Evolutionary conservation across 306 rosid species (phyloP).

Genomic region (Betula pendula): DNA sequence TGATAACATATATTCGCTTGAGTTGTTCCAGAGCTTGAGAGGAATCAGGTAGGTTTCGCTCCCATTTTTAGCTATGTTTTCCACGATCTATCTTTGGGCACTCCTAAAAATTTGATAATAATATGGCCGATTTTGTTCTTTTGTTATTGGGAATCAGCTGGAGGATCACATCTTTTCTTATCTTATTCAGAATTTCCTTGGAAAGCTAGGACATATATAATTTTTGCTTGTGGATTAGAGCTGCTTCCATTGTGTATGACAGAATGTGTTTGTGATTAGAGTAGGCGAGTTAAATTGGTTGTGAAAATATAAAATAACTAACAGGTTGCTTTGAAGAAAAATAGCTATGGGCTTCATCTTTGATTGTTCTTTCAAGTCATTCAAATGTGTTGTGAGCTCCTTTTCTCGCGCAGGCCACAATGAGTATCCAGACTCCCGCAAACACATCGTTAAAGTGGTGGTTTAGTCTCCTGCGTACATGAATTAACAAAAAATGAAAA

Average conservation of each 20-base stretch:
- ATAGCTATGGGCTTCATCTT: neutral
- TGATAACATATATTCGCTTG: constrained; percentile 80
- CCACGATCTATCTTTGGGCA: neutral
- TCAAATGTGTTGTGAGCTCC: neutral
- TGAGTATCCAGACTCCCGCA: neutral
- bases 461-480: neutral
- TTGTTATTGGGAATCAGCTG: neutral
- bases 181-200: neutral
- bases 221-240: neutral
- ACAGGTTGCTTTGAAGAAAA: constrained; percentile 4
- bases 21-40: constrained; percentile 76
- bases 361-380: neutral
- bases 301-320: no score
- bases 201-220: neutral
- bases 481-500: neutral
- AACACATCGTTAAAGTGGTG: neutral
- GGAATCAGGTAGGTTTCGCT: constrained; percentile 54
- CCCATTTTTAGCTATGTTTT: neutral
- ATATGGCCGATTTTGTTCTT: neutral
- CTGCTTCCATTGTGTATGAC: neutral
- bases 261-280: neutral
- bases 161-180: no score
- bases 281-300: neutral
- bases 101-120: neutral
- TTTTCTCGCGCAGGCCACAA: neutral